phyloP scores from a whole-genome alignment of 1,139 yeast species.

The Nakaseomyces glabratus region DNA sequence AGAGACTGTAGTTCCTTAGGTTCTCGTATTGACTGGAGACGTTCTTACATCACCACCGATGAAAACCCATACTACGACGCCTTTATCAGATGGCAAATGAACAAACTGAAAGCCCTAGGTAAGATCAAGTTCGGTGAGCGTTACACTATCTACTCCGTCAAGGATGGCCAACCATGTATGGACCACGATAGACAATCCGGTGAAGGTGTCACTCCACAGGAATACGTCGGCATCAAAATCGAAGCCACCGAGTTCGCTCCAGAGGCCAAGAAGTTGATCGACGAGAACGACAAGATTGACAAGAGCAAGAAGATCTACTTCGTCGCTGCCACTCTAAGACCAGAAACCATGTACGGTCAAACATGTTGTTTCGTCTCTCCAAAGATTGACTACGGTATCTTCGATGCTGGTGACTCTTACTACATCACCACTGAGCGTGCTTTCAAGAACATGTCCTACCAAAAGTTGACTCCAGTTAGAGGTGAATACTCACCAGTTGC shows the following conservation, averaged over 20 bases:
- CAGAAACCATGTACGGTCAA: conserved; percentile 99
- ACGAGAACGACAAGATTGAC: conserved; percentile 45
- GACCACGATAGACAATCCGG: conserved; percentile 98
- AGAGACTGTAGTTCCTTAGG: conserved; percentile 76
- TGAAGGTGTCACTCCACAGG: conserved; percentile 96
- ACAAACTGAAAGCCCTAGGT: conserved; percentile 72
- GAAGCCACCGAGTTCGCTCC: conserved; percentile 44
- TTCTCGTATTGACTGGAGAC: conserved; percentile 97
- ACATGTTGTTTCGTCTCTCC: conserved; percentile 97
- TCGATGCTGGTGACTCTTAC: conserved; percentile 77
- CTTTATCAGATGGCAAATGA: conserved; percentile 95
- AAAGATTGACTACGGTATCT: conserved; percentile 83
- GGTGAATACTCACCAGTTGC: conserved; percentile 62
- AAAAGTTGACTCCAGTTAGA: conserved; percentile 81
- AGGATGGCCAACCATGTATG: conserved; percentile 99
- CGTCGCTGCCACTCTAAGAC: conserved; percentile 96
- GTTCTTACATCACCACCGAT: conserved; percentile 92
- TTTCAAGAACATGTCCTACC: conserved; percentile 96
- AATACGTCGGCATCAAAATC: conserved; percentile 88
- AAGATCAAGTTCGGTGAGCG: conserved; percentile 97
- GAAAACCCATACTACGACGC: conserved; percentile 92
- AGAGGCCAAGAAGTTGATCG: conserved; percentile 31
- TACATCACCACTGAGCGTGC: conserved; percentile 91
- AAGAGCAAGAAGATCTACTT: conserved; percentile 61
- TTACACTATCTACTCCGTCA: conserved; percentile 93